Base-by-base conservation (phyloP, 2,329 filamentous ascomycete species). In the Epichloe amarillans region DNA sequence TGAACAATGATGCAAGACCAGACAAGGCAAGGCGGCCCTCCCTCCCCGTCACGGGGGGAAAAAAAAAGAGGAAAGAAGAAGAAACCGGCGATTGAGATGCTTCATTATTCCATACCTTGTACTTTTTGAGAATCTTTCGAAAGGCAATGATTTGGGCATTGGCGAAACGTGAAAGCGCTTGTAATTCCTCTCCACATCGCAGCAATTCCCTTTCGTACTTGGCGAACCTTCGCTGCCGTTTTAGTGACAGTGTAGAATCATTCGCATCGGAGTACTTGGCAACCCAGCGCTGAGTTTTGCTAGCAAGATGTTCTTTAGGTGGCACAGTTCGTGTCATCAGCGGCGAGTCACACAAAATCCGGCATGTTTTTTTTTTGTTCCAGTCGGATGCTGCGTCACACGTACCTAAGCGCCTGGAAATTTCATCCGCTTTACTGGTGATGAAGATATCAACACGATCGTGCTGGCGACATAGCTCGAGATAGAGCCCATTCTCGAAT, bases 81-180 rank as follows among this genome's bases (percentile, higher is more conserved):
- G 8, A 30, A 30, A 11, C 1, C 26, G 1, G 26, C 26, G 26
- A 4, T 11, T 19, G 11, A 23, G 5, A 12, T 19, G 17, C 2
- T 7, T 6, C 14, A 1, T 8, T 26, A 36, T 23, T 4, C 5
- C 47, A n/a, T 42, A 79, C 78, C 72, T 74, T 77, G 68, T 93
- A 91, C 63, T 94, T 94, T 94, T 91, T 93, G 36, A 90, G 70
- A 38, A 94, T 83, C 68, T 94, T 94, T 50, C 80, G 78, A 59
- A 94, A 90, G 4, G 84, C 88, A 4, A 83, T 78, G 10, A 82
- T 74, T 62, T 94, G 88, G 2, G 84, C 84, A 53, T 77, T 75
- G 55, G 83, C 78, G 59, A 91, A 94, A 41, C 86, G 80, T 37
- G 79, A 76, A 5, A 93, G 72, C 4, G 79, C 77, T 50, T 79